Percentiles rank a stretch among this genome's conserved stretches.
These are phyloP conservation scores for Vanrija humicola DNA, from an alignment of 1,284 basidiomycete genomes.

Conservation along the genomic window DNA sequence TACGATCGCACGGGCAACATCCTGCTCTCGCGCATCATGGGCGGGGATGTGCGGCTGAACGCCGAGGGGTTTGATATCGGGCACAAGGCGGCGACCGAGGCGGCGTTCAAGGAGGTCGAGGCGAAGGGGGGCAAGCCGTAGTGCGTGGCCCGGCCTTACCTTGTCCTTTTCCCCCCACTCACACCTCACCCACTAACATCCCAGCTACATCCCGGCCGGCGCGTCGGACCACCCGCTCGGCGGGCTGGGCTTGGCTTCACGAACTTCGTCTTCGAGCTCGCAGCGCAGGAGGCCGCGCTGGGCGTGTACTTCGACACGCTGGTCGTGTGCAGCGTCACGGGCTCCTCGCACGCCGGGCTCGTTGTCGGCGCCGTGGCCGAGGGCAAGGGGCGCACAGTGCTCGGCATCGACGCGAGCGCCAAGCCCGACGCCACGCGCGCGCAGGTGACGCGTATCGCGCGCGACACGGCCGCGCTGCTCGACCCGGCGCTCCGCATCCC, in stretches of 20 bases:
- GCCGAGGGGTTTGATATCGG: constrained; percentile 33
- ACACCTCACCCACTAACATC: neutral
- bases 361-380: constrained; percentile 33
- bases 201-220: constrained; percentile 33
- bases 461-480: constrained; percentile 24
- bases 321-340: constrained; percentile 36
- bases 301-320: constrained; percentile 38
- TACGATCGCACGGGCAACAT: constrained; percentile 38
- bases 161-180: neutral
- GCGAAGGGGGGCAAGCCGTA: constrained; percentile 32
- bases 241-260: constrained; percentile 36
- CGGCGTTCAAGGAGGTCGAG: constrained; percentile 30
- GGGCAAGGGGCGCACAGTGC: constrained; percentile 30
- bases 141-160: constrained; percentile 11
- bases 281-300: constrained; percentile 27
- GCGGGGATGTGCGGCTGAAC: constrained; percentile 35
- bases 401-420: constrained; percentile 36
- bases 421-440: constrained; percentile 30
- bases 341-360: constrained; percentile 33
- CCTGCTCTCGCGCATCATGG: constrained; percentile 35
- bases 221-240: constrained; percentile 36
- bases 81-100: constrained; percentile 29
- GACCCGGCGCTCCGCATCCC: constrained; percentile 22
- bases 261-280: constrained; percentile 31
- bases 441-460: constrained; percentile 28